These are phyloP conservation scores for Leccinum disarticulatum DNA, from an alignment of 768 basidiomycete species.

Conservation along the genomic window DNA sequence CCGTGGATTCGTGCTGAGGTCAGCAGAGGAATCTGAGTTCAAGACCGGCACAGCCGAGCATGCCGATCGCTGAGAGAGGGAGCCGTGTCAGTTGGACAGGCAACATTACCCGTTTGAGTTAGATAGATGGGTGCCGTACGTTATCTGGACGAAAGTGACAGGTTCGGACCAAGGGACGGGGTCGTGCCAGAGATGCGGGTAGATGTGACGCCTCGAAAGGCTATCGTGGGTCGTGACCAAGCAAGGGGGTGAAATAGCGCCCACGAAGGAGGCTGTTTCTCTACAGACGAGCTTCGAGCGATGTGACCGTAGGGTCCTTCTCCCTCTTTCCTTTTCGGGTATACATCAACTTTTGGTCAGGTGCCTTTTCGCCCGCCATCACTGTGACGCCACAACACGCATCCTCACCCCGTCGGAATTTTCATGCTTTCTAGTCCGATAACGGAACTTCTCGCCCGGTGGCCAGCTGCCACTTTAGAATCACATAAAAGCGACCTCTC, in stretches of 20 bases:
- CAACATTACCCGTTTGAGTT: constrained; percentile 31
- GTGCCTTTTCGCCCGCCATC: constrained; percentile 35
- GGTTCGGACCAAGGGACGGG: constrained; percentile 9
- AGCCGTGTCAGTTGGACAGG: constrained; percentile 33
- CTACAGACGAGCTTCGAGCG: constrained; percentile 23
- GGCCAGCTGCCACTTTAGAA: constrained; percentile 27
- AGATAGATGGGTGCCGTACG: constrained; percentile 34
- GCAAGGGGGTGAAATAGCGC: constrained; percentile 25
- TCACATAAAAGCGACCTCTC: constrained; percentile 26
- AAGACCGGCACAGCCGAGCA: constrained; percentile 22
- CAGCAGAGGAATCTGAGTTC: constrained; percentile 26
- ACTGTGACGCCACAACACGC: constrained; percentile 38
- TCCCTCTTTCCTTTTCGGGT: constrained; percentile 18
- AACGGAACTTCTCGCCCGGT: constrained; percentile 33
- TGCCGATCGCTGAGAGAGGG: constrained; percentile 33
- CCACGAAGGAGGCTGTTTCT: constrained; percentile 19
- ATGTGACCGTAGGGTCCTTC: constrained; percentile 32
- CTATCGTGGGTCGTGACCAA: constrained; percentile 29
- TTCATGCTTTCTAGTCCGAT: constrained; percentile 35
- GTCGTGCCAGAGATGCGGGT: constrained; percentile 24
- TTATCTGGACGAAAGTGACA: constrained; percentile 26
- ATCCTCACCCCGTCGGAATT: constrained; percentile 34
- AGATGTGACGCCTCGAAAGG: constrained; percentile 32
- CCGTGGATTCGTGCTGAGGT: constrained; percentile 20
- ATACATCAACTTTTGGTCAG: constrained; percentile 27